These are phyloP conservation scores for Nakaseomyces kungkrabaensis DNA, from an alignment of 1,139 yeast genomes.

Conservation along the genomic window DNA sequence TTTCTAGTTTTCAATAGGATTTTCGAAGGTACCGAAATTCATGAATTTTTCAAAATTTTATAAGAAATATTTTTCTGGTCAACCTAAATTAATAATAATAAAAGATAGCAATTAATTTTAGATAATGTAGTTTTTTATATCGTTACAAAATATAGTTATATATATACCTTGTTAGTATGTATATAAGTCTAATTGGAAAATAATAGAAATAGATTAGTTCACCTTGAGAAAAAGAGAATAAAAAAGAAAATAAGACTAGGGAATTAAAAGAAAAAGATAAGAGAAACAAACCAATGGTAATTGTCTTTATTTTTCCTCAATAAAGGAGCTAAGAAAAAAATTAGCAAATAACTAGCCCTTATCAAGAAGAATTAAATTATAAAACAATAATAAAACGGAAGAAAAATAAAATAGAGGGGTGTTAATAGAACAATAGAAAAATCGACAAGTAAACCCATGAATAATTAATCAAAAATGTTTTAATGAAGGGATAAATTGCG, in stretches of 20 bases:
- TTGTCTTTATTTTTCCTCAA: background rate
- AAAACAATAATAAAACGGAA: background rate
- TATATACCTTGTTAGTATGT: background rate
- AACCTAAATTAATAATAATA: too few species aligned
- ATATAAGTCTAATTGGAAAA: background rate
- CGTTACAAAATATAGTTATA: slow-evolving; percentile 1
- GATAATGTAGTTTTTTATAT: background rate
- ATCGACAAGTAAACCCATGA: too few species aligned
- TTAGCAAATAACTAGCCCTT: background rate
- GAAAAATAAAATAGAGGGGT: background rate
- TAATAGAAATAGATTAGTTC: background rate
- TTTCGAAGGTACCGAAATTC: background rate
- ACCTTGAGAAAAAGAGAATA: background rate
- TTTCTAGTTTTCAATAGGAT: too few species aligned
- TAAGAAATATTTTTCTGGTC: too few species aligned
- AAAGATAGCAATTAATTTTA: too few species aligned
- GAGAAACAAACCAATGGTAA: background rate
- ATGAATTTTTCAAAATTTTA: background rate
- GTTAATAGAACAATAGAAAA: too few species aligned
- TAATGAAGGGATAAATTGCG: too few species aligned
- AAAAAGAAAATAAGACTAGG: background rate
- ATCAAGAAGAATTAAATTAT: background rate
- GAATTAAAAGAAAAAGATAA: background rate
- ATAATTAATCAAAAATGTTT: too few species aligned
- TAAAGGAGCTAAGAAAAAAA: background rate